Percentiles rank a stretch among this genome's conserved stretches.
Conservation (phyloP, 2,329 filamentous ascomycete genomes). For the Talaromyces atroroseus region DNA sequence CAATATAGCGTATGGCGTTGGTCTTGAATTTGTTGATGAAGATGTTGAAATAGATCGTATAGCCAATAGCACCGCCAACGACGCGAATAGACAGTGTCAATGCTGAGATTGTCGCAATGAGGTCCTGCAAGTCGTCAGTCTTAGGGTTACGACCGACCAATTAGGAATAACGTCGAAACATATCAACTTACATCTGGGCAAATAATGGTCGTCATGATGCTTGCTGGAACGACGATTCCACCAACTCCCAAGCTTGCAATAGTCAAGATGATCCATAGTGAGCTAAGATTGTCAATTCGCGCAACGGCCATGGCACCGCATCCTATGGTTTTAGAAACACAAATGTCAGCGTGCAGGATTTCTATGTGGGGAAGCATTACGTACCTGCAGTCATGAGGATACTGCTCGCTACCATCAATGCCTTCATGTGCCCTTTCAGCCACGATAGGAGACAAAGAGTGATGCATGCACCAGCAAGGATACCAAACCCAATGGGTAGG, state of each 20-base stretch:
- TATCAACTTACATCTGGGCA: slow-evolving; percentile 53
- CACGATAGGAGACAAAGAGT: slow-evolving; percentile 54
- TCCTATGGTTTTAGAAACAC: slow-evolving; percentile 25
- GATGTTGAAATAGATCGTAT: slow-evolving; percentile 53
- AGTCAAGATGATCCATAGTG: slow-evolving; percentile 54
- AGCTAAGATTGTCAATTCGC: slow-evolving; percentile 47
- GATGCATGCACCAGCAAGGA: slow-evolving; percentile 57
- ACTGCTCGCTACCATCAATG: slow-evolving; percentile 55
- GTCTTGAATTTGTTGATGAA: slow-evolving; percentile 43
- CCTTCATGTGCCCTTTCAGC: slow-evolving; percentile 54
- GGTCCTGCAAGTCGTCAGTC: slow-evolving; percentile 34
- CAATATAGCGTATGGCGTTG: slow-evolving; percentile 46
- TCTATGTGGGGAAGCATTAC: slow-evolving; percentile 9
- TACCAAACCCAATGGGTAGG: slow-evolving; percentile 59
- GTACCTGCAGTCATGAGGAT: slow-evolving; percentile 59
- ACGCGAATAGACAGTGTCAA: slow-evolving; percentile 65
- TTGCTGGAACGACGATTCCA: slow-evolving; percentile 62
- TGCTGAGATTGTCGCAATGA: slow-evolving; percentile 64
- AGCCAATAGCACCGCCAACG: slow-evolving; percentile 61
- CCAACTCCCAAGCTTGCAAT: slow-evolving; percentile 61
- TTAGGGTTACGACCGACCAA: not conserved
- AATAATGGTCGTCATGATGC: slow-evolving; percentile 64
- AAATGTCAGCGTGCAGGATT: not conserved
- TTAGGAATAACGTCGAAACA: not conserved
- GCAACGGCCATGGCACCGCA: slow-evolving; percentile 52